phyloP scores from a whole-genome alignment of 2,329 filamentous ascomycete genomes.

The Sphaceloma murrayae region DNA sequence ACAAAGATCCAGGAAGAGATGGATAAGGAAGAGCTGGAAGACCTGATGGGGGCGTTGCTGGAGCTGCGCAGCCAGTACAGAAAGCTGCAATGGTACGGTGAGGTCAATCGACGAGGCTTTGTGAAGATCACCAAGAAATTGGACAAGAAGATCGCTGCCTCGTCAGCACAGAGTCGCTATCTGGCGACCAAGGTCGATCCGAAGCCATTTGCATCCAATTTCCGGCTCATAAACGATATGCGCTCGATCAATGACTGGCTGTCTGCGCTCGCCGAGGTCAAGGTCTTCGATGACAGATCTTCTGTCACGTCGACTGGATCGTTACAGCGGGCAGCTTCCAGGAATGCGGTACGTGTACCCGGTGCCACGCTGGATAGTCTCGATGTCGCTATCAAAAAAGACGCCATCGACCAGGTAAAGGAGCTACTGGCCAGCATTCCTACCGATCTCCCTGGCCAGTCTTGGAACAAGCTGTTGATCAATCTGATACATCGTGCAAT shows the following conservation, averaged over 20 bases:
- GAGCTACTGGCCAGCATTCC: conserved; percentile 38
- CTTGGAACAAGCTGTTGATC: conserved; percentile 47
- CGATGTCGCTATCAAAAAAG: conserved; percentile 60
- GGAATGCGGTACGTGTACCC: conserved; percentile 64
- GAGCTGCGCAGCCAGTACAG: conserved; percentile 79
- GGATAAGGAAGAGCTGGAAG: conserved; percentile 81
- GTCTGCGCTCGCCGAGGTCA: conserved; percentile 66
- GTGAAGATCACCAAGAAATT: conserved; percentile 98
- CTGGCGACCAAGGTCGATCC: conserved; percentile 84
- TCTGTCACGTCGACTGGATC: conserved; percentile 62
- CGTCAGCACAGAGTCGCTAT: conserved; percentile 73
- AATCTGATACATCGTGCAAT: conserved; percentile 73
- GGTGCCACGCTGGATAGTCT: conserved; percentile 58
- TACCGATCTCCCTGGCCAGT: conserved; percentile 7
- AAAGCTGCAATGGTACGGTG: conserved; percentile 94
- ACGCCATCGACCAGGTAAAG: conserved; percentile 50
- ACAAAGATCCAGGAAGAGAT: conserved; percentile 61
- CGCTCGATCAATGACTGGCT: conserved; percentile 83
- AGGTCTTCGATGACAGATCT: conserved; percentile 62
- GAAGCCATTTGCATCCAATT: conserved; percentile 73
- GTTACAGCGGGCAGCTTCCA: conserved; percentile 65
- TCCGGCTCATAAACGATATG: conserved; percentile 48
- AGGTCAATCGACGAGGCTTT: conserved; percentile 90
- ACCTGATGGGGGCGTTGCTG: conserved; percentile 79
- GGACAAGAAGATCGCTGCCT: conserved; percentile 80